Evolutionary conservation across 148 eudicot species (phyloP).

Genomic region (Chenopodium formosanum): DNA sequence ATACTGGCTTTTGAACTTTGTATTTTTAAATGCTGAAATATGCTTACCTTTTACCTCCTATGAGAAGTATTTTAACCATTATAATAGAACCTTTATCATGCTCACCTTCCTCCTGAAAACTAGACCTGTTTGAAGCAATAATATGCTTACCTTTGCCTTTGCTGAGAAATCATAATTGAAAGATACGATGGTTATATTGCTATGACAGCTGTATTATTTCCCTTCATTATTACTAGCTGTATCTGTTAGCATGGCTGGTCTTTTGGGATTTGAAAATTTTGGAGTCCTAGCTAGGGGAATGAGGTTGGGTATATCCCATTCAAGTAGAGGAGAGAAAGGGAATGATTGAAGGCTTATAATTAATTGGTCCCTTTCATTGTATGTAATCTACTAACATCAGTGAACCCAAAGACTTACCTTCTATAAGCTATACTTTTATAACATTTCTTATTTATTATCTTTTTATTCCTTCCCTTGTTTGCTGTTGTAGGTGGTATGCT

Average conservation of each 20-base stretch:
- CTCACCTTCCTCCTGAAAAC: background rate
- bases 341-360: background rate
- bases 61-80: too few relatives aligned
- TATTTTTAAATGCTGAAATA: background rate
- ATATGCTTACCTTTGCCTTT: background rate
- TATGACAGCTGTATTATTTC: background rate
- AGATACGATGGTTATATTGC: background rate
- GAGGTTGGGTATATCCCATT: background rate
- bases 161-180: background rate
- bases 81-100: background rate
- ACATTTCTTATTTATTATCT: background rate
- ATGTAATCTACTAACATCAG: too few relatives aligned
- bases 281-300: background rate
- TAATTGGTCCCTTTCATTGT: background rate
- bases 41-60: too few relatives aligned
- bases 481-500: conserved; percentile 74
- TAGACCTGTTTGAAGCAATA: background rate
- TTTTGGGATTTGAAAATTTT: background rate
- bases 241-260: background rate
- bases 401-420: background rate
- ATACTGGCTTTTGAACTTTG: background rate
- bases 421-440: background rate
- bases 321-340: background rate
- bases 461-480: background rate
- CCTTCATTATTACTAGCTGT: background rate